Percentiles rank a stretch among this genome's conserved stretches.
These are phyloP conservation scores for Aristolochia californica DNA, from an alignment of 164 flowering plant species.

Conservation along the genomic window DNA sequence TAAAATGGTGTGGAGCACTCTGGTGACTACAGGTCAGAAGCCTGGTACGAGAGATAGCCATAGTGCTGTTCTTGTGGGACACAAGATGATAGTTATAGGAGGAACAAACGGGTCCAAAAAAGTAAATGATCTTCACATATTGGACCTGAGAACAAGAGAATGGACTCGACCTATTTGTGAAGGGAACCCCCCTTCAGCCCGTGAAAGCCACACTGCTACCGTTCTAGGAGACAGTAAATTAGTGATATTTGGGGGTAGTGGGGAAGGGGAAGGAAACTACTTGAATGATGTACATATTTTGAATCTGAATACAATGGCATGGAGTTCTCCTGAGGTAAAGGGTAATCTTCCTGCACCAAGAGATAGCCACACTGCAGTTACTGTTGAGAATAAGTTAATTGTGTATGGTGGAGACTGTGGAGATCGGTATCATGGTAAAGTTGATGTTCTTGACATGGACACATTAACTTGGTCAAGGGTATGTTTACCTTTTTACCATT, in stretches of 20 bases:
- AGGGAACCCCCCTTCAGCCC: constrained; percentile 69
- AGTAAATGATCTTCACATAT: constrained; percentile 68
- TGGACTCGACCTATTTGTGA: constrained; percentile 55
- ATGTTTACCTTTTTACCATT: too few relatives aligned
- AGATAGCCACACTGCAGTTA: constrained; percentile 77
- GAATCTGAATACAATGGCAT: constrained; percentile 61
- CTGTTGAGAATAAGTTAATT: constrained; percentile 45
- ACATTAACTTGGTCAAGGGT: constrained; percentile 74
- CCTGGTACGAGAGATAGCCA: constrained; percentile 97
- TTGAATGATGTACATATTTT: constrained; percentile 80
- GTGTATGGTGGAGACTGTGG: constrained; percentile 95
- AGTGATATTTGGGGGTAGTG: constrained; percentile 93
- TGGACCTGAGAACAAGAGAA: constrained; percentile 57
- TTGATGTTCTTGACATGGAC: constrained; percentile 61
- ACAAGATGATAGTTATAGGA: constrained; percentile 77
- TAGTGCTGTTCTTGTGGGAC: constrained; percentile 57
- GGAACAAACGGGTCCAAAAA: constrained; percentile 87
- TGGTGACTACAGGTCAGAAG: constrained; percentile 57
- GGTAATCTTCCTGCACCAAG: constrained; percentile 71
- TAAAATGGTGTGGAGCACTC: constrained; percentile 65
- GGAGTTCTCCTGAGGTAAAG: constrained; percentile 58
- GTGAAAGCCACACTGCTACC: constrained; percentile 90
- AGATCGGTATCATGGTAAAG: constrained; percentile 72
- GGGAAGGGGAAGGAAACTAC: constrained; percentile 82
- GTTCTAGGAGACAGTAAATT: constrained; percentile 54